Conservation (phyloP, 139 green algal genomes). For the Eudorina sp. region DNA sequence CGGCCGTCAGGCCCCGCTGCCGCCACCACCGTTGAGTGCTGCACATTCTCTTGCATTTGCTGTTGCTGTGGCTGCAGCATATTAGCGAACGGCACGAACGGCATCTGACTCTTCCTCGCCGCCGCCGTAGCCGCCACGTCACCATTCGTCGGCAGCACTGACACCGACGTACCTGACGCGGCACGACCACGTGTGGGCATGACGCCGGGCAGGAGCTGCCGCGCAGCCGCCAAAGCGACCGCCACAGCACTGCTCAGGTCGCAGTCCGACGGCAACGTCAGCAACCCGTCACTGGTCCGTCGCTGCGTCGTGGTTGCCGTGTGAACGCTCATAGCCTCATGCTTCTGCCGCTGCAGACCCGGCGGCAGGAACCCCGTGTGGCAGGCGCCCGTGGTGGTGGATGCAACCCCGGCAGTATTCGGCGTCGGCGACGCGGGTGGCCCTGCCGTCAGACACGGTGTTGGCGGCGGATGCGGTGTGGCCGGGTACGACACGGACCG, state of each 20-base stretch:
- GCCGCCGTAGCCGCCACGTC: neutral
- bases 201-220: constrained; percentile 20
- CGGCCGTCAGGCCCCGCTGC: no score
- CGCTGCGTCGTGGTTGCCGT: no score
- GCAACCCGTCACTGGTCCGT: neutral
- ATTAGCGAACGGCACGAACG: neutral
- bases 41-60: no score
- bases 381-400: no score
- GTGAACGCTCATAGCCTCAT: no score
- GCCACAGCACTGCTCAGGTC: neutral
- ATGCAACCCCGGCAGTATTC: no score
- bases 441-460: neutral
- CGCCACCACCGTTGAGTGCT: no score
- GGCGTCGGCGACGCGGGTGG: neutral
- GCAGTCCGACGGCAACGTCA: neutral
- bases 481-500: neutral
- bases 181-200: no score
- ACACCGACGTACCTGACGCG: neutral
- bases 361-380: no score
- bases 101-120: neutral
- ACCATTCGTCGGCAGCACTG: neutral
- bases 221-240: constrained; percentile 7
- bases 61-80: neutral
- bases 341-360: no score
- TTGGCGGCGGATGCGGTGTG: neutral